Evolutionary conservation across 2,329 filamentous ascomycete species (phyloP), one percentile per base, ranked within the genome.

Genomic region (Fusarium redolens): DNA sequence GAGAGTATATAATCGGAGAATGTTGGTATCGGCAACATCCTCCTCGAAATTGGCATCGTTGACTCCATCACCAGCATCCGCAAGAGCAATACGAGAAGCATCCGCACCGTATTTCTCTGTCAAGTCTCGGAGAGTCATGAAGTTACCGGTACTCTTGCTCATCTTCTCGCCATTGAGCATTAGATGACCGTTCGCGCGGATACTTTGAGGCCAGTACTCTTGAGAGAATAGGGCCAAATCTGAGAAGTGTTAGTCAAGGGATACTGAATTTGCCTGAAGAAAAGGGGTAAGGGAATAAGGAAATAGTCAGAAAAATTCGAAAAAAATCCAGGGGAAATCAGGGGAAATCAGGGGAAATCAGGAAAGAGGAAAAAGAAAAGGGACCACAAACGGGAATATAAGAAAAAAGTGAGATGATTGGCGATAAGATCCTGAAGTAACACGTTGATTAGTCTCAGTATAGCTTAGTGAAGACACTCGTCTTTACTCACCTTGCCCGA

Each of bases 1-100:
- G 59, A 97, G 86, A 33, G 87, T 90, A 80, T 91, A 95, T 58
- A 98, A 89, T 78, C 95, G 92, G 71, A 98, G 87, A 78, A 98
- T 97, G 79, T 92, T 95, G 81, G 92, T 93, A 83, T 98, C 96
- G 44, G 96, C 96, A 43, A 98, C 95, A 61, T 92, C 90, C 85
- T 99, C 96, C 79, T 98, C 96, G 74, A 99, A 97, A 86, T 99
- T 99, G 77, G 96, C 95, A 82, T 99, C 96, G 72, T 94, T 92
- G 70, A 98, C 95, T 72, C 93, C 94, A 79, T 99, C 96, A 77
- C 96, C 96, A 17, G 95, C 95, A 82, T 99, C 96, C 22, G 96
- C 96, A 71, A 99, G 91, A 7, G 95, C 95, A 77, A 98, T 93
- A 80, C 96, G 90, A 47, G 93, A 92, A 18, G 96, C 96, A 81